phyloP scores from a whole-genome alignment of 306 rosid genomes.

The Cucurbita argyrosperma region DNA sequence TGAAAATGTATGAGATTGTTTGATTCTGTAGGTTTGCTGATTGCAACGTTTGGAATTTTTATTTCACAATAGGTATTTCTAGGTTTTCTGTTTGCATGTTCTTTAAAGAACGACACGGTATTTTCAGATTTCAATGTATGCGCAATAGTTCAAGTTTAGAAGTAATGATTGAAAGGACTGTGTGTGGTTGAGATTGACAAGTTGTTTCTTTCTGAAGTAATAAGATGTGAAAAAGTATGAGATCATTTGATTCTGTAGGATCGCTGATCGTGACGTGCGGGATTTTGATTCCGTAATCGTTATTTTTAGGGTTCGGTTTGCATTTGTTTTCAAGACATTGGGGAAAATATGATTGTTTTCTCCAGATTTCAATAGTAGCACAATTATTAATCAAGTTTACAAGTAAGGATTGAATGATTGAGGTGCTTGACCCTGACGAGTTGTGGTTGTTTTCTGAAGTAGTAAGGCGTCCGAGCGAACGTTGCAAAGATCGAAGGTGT shows the following conservation, averaged over 20 bases:
- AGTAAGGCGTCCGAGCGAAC: neutral
- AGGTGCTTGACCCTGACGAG: neutral
- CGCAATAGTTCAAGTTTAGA: neutral
- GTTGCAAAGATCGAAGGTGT: neutral
- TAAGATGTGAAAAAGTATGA: neutral
- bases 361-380: neutral
- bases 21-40: neutral
- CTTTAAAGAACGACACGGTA: neutral
- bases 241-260: neutral
- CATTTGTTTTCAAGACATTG: neutral
- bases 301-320: neutral
- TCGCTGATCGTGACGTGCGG: neutral
- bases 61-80: neutral
- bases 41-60: neutral
- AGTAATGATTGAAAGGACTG: neutral
- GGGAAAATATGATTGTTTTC: neutral
- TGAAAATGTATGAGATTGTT: neutral
- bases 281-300: neutral
- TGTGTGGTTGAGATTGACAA: neutral
- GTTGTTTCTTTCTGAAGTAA: neutral
- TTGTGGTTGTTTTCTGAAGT: neutral
- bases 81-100: neutral
- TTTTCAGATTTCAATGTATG: neutral
- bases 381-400: neutral
- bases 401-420: neutral